Base-by-base conservation (phyloP, 768 basidiomycete genomes). In the Fomitopsis serialis region DNA sequence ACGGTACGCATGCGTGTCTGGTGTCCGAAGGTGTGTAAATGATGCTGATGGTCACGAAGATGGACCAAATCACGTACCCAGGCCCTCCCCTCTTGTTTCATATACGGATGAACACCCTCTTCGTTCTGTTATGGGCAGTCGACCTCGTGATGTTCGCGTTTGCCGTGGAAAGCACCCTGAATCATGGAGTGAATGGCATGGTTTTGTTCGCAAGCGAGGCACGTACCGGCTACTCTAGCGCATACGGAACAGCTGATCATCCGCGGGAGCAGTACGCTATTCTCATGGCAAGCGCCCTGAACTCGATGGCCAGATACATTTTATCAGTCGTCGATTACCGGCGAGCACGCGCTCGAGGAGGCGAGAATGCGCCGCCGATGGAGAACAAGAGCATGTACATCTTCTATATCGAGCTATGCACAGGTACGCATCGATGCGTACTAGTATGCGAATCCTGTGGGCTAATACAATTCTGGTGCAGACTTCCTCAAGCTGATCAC, bases 381-480 rank as follows among this genome's bases (percentile, higher is more conserved):
- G 95, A 99, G 69, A 88, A 94, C 64, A 98, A 98, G 77, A 93
- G 91, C 74, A 95, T 98, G 85, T 95, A 85, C 77, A 75, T 89
- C 9, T 98, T 97, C 73, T 98, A 98, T 66, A 84, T 98, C 53
- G 97, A 98, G 64, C 72, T 98, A 49, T 75, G 78, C 24, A 95
- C 94, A 40, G 94, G 96, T 95, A 58, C 45, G 37, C 19, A 40
- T 40, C 37, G 82, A 70, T 19, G 47, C 21, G 45, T 19, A 25
- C 45, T 45, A 42, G n/a, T 53, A 46, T 9, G 22, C 7, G 50
- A 45, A 50, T 32, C 48, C 50, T 48, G 11, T 29, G 15, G 34
- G 42, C 7, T 42, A 54, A 55, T 45, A 55, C 44, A 58, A 48
- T 58, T 46, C 22, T 49, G 45, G 24, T 43, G n/a, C 21, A 98